phyloP scores from a whole-genome alignment of 495 filamentous ascomycete species.

The Apiosordaria backusii region DNA sequence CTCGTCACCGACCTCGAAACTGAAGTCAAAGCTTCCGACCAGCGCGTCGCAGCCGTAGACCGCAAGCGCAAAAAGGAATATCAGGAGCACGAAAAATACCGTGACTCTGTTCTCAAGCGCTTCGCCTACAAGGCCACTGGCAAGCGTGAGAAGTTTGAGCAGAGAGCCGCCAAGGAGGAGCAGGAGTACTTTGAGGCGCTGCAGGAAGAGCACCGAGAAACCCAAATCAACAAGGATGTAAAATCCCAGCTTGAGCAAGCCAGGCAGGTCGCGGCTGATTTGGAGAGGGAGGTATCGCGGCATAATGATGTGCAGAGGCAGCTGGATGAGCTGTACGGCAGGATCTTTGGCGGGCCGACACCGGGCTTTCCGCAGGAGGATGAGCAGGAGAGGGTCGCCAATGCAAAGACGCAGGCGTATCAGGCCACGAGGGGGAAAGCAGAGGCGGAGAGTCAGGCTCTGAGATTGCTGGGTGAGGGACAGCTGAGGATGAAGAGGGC shows the following conservation, averaged over 20 bases:
- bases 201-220: constrained; percentile 37
- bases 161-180: constrained; percentile 46
- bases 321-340: constrained; percentile 38
- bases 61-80: constrained; percentile 38
- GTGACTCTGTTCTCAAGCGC: constrained; percentile 44
- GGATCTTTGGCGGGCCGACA: constrained; percentile 46
- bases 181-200: constrained; percentile 46
- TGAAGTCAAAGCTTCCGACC: constrained; percentile 27
- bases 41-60: constrained; percentile 25
- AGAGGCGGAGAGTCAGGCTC: constrained; percentile 27
- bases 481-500: constrained; percentile 26
- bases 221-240: constrained; percentile 34
- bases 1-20: constrained; percentile 39
- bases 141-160: constrained; percentile 39
- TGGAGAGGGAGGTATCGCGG: constrained; percentile 24
- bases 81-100: constrained; percentile 47
- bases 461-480: constrained; percentile 28
- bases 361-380: constrained; percentile 49
- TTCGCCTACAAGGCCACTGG: constrained; percentile 45
- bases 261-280: constrained; percentile 19
- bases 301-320: constrained; percentile 37
- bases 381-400: constrained; percentile 29
- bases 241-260: constrained; percentile 28
- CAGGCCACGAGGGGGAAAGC: constrained; percentile 23
- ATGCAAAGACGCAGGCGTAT: constrained; percentile 21